Conservation (phyloP, 352 stramenopile genomes). For the Globisporangium takayamanum region DNA sequence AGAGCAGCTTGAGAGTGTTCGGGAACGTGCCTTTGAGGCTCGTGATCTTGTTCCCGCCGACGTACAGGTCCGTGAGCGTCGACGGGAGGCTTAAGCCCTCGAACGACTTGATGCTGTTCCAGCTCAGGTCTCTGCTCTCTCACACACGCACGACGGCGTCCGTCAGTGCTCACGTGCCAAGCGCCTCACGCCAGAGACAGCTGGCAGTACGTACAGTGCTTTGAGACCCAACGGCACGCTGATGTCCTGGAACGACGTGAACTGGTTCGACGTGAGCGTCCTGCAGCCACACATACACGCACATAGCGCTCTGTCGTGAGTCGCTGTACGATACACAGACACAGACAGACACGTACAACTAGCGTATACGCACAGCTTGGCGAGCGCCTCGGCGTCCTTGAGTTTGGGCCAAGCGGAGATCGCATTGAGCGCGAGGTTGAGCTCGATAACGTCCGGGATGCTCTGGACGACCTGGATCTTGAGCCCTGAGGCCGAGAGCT, state of each 20-base stretch:
- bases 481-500: constrained; percentile 29
- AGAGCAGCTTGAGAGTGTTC: constrained; percentile 49
- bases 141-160: too few relatives aligned
- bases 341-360: background rate
- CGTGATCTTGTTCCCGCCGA: constrained; percentile 61
- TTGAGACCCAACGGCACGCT: constrained; percentile 30
- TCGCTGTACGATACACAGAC: background rate
- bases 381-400: constrained; percentile 20
- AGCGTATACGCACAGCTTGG: constrained; percentile 29
- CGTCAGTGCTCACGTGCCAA: background rate
- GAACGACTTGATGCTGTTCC: constrained; percentile 57
- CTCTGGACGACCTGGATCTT: constrained; percentile 47
- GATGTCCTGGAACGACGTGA: constrained; percentile 40
- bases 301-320: background rate
- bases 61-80: constrained; percentile 43
- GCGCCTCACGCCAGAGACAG: background rate
- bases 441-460: constrained; percentile 33
- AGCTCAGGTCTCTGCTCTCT: constrained; percentile 41
- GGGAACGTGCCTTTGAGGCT: constrained; percentile 48
- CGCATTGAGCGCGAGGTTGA: constrained; percentile 56
- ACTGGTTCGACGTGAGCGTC: constrained; percentile 40
- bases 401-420: constrained; percentile 30
- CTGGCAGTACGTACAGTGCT: constrained; percentile 23
- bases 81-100: constrained; percentile 45
- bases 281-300: constrained; percentile 11